Conservation (phyloP, 1,284 basidiomycete genomes). For the Neolentinus lepideus region DNA sequence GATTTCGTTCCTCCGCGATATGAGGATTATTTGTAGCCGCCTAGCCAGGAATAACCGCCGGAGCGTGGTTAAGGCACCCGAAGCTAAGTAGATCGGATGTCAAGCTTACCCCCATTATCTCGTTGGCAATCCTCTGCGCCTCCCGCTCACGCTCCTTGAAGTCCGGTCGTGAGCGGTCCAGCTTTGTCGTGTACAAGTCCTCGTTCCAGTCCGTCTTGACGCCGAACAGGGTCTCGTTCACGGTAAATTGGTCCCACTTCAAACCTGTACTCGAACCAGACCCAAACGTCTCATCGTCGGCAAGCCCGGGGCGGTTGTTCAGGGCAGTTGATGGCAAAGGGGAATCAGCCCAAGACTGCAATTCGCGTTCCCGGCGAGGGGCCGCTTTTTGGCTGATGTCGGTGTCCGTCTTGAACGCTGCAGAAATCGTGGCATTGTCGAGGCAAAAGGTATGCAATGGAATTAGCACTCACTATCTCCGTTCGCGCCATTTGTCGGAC, state of each 20-base stretch:
- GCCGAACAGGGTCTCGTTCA: slow-evolving; percentile 91
- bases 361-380: slow-evolving; percentile 65
- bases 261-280: slow-evolving; percentile 31
- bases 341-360: slow-evolving; percentile 72
- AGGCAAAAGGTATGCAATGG: background rate
- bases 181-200: slow-evolving; percentile 91
- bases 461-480: slow-evolving; percentile 49
- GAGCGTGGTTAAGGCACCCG: no score
- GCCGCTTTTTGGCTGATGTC: slow-evolving; percentile 69
- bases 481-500: slow-evolving; percentile 51
- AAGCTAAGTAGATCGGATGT: background rate
- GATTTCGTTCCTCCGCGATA: slow-evolving; percentile 84
- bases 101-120: slow-evolving; percentile 75
- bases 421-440: background rate
- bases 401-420: slow-evolving; percentile 83
- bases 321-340: slow-evolving; percentile 10
- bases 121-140: slow-evolving; percentile 85
- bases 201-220: slow-evolving; percentile 91
- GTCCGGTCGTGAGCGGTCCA: slow-evolving; percentile 81
- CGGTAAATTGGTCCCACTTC: slow-evolving; percentile 95
- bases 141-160: slow-evolving; percentile 86
- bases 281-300: slow-evolving; percentile 68
- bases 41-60: slow-evolving; percentile 33
- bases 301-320: slow-evolving; percentile 17
- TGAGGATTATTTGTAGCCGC: slow-evolving; percentile 72